Evolutionary conservation across 1,284 basidiomycete species (phyloP).

Genomic region (Sutorius eximius): DNA sequence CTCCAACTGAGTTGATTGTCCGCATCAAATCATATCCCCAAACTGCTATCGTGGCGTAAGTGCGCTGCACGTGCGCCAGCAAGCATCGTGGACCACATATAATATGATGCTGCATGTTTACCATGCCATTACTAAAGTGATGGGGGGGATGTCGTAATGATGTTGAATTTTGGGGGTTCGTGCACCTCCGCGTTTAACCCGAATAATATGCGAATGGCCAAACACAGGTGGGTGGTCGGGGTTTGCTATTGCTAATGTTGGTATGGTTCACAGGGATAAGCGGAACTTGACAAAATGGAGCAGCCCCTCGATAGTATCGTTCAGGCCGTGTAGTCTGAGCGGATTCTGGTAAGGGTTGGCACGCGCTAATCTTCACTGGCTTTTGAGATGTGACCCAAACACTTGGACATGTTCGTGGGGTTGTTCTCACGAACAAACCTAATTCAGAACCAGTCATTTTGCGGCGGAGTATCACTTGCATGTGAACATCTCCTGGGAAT

Average conservation of each 20-base stretch:
- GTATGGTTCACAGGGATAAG: too few species aligned
- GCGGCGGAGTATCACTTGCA: background rate
- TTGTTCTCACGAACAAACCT: background rate
- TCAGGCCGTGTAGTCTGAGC: background rate
- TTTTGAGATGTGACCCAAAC: background rate
- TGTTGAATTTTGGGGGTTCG: background rate
- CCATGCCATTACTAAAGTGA: background rate
- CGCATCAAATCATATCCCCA: too few species aligned
- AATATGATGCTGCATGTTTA: too few species aligned
- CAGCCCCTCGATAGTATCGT: background rate
- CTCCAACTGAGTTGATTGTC: too few species aligned
- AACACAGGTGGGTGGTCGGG: background rate
- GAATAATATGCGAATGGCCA: background rate
- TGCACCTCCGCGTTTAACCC: background rate
- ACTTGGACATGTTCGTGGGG: background rate
- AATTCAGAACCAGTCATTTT: background rate
- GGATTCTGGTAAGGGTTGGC: background rate
- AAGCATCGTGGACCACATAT: background rate
- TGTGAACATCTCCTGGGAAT: background rate
- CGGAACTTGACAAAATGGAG: background rate
- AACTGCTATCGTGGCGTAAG: too few species aligned
- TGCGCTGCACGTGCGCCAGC: background rate
- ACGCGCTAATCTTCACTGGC: background rate
- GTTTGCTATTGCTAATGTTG: background rate
- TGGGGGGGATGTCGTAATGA: background rate